Base-by-base conservation (phyloP, 2,329 filamentous ascomycete species). In the Ceratocystis huliohia region DNA sequence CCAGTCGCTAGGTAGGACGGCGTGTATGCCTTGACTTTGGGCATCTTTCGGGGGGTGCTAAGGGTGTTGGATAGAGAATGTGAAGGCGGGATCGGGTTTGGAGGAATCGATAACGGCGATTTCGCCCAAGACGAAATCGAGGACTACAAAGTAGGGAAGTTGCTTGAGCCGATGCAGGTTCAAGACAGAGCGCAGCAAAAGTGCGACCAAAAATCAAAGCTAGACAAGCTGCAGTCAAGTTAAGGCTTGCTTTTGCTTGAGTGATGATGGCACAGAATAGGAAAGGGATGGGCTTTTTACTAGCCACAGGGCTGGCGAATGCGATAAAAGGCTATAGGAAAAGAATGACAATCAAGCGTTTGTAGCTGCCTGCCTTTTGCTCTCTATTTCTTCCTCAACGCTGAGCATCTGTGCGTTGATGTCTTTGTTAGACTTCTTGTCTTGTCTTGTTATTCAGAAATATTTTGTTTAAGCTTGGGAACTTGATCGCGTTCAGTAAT, bases 1-100 rank as follows among this genome's bases (percentile, higher is more conserved):
- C 88, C 87, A 72, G 86, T 84, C 69, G 87, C 86, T 66, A 99
- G 86, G 91, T 92, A 99, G 71, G 86, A 80, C 66, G 93, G 91
- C 72, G 90, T 92, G 76, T 91, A 93, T 75, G 85, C 86, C 74
- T 89, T 86, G 73, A 96, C 85, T 76, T 88, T 91, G 46, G 91
- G 89, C 93, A 96, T 96, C 68, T 73, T 76, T 70, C 20, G 44
- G 41, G 25, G n/a, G 15, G 44, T 15, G 33, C 8, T 37, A 46
- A 13, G 28, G 44, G 13, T 8, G 15, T 17, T 17, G 53, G 53
- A 28, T 17, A 6, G 53, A 5, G 22, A n/a, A 22, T 25, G 10
- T 28, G 48, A 8, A 13, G 25, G 17, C 48, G 48, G 48, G 13
- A 15, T 8, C 10, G 20, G 48, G 48, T 2, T 7, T 20, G 48